phyloP scores from a whole-genome alignment of 495 filamentous ascomycete species.

The Penicillium lagena region DNA sequence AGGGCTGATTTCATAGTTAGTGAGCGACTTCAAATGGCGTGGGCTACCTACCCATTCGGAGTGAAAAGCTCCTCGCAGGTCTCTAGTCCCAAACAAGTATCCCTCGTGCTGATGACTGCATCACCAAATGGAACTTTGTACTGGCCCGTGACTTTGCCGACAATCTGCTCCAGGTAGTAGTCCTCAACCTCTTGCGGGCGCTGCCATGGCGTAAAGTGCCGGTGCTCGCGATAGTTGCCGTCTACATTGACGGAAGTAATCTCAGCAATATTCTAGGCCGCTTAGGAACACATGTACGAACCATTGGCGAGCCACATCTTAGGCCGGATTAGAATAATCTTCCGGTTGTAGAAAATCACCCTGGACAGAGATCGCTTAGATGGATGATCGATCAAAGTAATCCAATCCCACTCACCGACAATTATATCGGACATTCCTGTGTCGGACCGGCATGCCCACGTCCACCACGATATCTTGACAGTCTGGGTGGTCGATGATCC shows the following conservation, averaged over 20 bases:
- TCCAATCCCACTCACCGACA: constrained; percentile 37
- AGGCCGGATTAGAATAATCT: constrained; percentile 70
- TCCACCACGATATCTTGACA: constrained; percentile 77
- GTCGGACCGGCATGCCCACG: constrained; percentile 60
- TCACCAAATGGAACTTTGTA: constrained; percentile 69
- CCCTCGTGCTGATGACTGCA: constrained; percentile 62
- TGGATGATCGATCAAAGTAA: background rate
- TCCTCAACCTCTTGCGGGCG: constrained; percentile 57
- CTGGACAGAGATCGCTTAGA: constrained; percentile 11
- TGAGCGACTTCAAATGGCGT: background rate
- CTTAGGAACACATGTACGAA: constrained; percentile 4
- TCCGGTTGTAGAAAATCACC: constrained; percentile 58
- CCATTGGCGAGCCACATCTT: constrained; percentile 82
- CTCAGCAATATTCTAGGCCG: no score
- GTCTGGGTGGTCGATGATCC: constrained; percentile 47
- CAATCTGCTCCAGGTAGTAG: constrained; percentile 62
- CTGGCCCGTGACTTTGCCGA: constrained; percentile 54
- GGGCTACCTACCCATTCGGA: constrained; percentile 41
- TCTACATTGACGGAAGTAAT: constrained; percentile 7
- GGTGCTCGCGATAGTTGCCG: constrained; percentile 35
- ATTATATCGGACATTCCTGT: constrained; percentile 68
- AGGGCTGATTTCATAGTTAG: constrained; percentile 13
- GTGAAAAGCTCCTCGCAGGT: constrained; percentile 80
- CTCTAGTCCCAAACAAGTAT: constrained; percentile 66
- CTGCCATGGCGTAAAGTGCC: constrained; percentile 64